Evolutionary conservation across 345 rosid species (phyloP).

Genomic region (Lepidium aucheri): DNA sequence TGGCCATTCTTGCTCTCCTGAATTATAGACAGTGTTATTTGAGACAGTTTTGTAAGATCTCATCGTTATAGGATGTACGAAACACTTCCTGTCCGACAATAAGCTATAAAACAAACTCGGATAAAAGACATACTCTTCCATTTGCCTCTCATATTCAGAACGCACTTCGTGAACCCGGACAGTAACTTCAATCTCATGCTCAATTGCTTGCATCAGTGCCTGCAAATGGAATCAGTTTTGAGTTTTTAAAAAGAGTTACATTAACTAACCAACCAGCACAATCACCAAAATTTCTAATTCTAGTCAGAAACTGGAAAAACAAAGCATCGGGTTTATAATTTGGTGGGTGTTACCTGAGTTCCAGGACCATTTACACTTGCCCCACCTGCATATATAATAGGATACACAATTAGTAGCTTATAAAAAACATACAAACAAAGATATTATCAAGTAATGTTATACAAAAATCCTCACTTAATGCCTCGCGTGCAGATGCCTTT

Average conservation of each 20-base stretch:
- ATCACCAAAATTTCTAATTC: slow-evolving; percentile 5
- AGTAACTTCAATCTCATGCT: slow-evolving; percentile 93
- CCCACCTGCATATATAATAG: slow-evolving; percentile 30
- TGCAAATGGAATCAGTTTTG: slow-evolving; percentile 17
- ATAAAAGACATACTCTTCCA: slow-evolving; percentile 71
- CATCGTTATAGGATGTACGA: not conserved
- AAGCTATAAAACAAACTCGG: slow-evolving; percentile 4
- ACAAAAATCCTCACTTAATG: slow-evolving; percentile 28
- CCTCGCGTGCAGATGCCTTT: slow-evolving; percentile 70
- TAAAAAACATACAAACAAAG: not conserved
- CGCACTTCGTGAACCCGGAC: slow-evolving; percentile 94
- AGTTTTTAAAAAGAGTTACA: not conserved
- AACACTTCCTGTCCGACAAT: not conserved
- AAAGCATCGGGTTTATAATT: not conserved
- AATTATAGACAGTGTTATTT: slow-evolving; percentile 12
- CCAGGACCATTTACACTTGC: slow-evolving; percentile 66
- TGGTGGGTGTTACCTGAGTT: slow-evolving; percentile 55
- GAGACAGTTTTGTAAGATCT: not conserved
- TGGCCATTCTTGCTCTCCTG: slow-evolving; percentile 92
- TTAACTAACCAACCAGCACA: slow-evolving; percentile 2
- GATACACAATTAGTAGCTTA: slow-evolving; percentile 1
- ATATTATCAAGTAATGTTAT: not conserved
- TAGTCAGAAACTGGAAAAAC: not conserved
- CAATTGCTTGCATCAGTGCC: slow-evolving; percentile 86
- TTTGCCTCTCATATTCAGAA: slow-evolving; percentile 76